A percentile compares a stretch with the other conserved stretches of the same genome.
Evolutionary conservation across 2,329 filamentous ascomycete species (phyloP).

Genomic region (Malbranchea cinnamomea): DNA sequence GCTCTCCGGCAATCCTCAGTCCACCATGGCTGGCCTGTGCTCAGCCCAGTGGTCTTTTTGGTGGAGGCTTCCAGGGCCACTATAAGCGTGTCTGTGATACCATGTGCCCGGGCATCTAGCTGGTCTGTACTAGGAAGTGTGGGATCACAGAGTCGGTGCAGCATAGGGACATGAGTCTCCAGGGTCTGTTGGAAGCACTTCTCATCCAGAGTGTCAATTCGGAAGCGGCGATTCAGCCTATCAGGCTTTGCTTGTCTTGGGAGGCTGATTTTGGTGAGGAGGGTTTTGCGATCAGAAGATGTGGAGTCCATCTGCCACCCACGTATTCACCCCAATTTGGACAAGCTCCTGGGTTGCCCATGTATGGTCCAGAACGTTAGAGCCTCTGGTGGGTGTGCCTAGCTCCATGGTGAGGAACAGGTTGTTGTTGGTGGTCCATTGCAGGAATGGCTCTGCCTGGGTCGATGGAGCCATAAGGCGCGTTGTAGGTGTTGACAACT

Average conservation of each 20-base stretch:
- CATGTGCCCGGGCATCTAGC: neutral
- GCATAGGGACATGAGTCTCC: neutral
- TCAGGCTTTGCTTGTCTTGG: neutral
- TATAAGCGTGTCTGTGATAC: neutral
- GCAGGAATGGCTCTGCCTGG: constrained; percentile 1
- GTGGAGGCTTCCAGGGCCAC: constrained; percentile 1
- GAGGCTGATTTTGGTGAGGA: constrained; percentile 1
- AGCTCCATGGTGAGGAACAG: constrained; percentile 1
- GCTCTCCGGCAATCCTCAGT: constrained; percentile 1
- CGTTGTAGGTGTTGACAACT: constrained; percentile 1
- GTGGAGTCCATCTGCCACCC: neutral
- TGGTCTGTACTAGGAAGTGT: neutral
- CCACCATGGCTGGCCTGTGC: constrained; percentile 1
- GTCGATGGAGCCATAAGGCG: neutral
- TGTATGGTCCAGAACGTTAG: neutral
- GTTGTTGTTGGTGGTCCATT: constrained; percentile 1
- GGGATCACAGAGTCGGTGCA: neutral
- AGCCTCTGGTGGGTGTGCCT: constrained; percentile 1
- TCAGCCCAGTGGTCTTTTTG: neutral
- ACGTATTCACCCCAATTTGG: neutral
- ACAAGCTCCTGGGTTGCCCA: neutral
- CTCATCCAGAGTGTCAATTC: neutral
- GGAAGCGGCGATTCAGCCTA: neutral
- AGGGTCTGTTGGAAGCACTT: neutral
- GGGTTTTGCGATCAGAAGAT: constrained; percentile 1